These are phyloP conservation scores for Xylaria castorea DNA, from an alignment of 495 filamentous ascomycete species.

Conservation along the genomic window DNA sequence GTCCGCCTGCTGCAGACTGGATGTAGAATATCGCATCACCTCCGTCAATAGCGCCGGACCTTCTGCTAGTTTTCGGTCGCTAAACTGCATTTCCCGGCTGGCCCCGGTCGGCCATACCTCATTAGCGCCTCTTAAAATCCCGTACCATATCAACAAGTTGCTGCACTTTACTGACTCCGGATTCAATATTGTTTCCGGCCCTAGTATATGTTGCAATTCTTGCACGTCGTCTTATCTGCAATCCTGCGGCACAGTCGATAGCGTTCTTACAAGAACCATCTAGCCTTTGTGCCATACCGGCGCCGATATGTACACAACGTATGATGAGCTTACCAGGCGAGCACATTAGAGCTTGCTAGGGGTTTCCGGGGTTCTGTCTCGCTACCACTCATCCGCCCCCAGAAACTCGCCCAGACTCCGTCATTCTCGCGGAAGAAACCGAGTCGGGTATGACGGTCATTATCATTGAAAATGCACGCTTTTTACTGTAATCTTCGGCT, in stretches of 20 bases:
- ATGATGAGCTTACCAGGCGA: neutral
- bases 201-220: neutral
- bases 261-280: neutral
- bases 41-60: conserved; percentile 10
- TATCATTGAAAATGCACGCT: neutral
- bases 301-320: neutral
- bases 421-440: neutral
- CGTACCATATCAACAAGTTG: neutral
- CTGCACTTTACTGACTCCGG: neutral
- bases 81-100: neutral
- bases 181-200: neutral
- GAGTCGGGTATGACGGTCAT: neutral
- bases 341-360: neutral
- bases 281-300: neutral
- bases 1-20: neutral
- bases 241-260: neutral
- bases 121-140: neutral
- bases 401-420: neutral
- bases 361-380: neutral
- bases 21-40: neutral
- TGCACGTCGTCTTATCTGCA: neutral
- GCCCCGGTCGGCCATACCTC: neutral
- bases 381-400: neutral
- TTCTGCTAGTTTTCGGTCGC: neutral
- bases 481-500: neutral